Base-by-base conservation (phyloP, 306 rosid species). In the Cicer yamashitae region DNA sequence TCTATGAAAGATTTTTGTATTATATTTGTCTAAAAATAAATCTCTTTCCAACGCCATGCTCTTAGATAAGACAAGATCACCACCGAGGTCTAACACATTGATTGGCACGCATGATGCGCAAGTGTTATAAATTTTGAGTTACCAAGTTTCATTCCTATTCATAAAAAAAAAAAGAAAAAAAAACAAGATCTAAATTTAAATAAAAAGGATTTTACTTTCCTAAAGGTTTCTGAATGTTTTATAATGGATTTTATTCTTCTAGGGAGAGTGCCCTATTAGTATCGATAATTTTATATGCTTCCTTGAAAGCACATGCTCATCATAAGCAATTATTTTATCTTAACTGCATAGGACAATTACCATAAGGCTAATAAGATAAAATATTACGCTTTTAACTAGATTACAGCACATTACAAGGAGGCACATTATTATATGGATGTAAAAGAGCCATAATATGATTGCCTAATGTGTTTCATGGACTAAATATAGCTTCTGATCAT, bases 401-500 rank as follows among this genome's bases (percentile, higher is more conserved):
- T 8, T 15, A 52, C 54, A 61, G 6, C 22, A 70, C 69, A 54
- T 51, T 45, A 47, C 70, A 74, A 43, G 67, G 74, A 17, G 69
- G 69, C 17, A 38, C 44, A 7, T 22, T 45, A 46, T 67, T 46
- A 56, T 18, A 56, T 59, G 64, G 53, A 50, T 50, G 41, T 40
- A 44, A 10, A 9, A 69, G 37, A 48, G 53, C 75, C 75, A 68
- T 15, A 61, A 56, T 18, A 18, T 67, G 47, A 77, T 77, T 60
- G 2, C 65, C 64, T 79, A 79, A 40, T 47, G 87, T 59, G 89
- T 89, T 79, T 84, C 71, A 3, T 51, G 76, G 66, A 81, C 91
- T 30, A 91, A 80, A 83, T 94, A 87, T 81, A 94, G 79, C 86
- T 86, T 94, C 86, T 94, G 92, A 41, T 76, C 83, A 63, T 94